Evolutionary conservation across 148 eudicot genomes (phyloP).

Genomic region (Gaultheria prostrata): DNA sequence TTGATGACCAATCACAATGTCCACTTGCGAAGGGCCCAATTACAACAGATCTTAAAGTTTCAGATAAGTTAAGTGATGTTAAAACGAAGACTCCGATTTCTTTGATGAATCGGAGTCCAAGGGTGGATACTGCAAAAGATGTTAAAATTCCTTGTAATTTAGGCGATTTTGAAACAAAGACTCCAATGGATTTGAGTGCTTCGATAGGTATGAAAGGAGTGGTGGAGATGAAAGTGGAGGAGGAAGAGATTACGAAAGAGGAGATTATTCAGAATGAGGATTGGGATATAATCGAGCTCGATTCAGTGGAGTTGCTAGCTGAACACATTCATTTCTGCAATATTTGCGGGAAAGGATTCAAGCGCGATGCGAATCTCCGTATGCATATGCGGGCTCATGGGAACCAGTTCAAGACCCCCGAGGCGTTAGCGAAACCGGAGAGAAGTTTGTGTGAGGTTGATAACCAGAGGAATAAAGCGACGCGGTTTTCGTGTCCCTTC

Average conservation of each 20-base stretch:
- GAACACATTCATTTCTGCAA: constrained; percentile 76
- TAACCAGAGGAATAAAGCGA: constrained; percentile 17
- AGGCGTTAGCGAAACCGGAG: constrained; percentile 58
- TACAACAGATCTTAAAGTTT: background rate
- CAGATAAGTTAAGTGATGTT: background rate
- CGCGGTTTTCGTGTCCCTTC: constrained; percentile 71
- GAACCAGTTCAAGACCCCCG: constrained; percentile 47
- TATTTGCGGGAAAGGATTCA: constrained; percentile 70
- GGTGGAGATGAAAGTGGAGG: constrained; percentile 23
- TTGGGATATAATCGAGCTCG: constrained; percentile 56
- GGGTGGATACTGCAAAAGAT: background rate
- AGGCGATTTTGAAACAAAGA: background rate
- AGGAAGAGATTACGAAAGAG: constrained; percentile 23
- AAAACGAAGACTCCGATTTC: background rate
- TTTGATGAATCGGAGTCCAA: background rate
- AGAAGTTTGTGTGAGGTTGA: background rate
- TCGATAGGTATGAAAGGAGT: background rate
- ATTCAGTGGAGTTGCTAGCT: constrained; percentile 62
- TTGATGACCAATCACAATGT: background rate
- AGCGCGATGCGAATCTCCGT: constrained; percentile 65
- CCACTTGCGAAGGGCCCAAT: background rate
- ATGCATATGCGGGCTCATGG: constrained; percentile 83
- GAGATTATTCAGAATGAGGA: constrained; percentile 16
- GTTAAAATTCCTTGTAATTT: background rate
- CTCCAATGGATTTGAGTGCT: background rate